Evolutionary conservation across 108 stramenopile genomes (phyloP), one percentile per base, ranked within the genome.

Genomic region (Skeletonema grethae): DNA sequence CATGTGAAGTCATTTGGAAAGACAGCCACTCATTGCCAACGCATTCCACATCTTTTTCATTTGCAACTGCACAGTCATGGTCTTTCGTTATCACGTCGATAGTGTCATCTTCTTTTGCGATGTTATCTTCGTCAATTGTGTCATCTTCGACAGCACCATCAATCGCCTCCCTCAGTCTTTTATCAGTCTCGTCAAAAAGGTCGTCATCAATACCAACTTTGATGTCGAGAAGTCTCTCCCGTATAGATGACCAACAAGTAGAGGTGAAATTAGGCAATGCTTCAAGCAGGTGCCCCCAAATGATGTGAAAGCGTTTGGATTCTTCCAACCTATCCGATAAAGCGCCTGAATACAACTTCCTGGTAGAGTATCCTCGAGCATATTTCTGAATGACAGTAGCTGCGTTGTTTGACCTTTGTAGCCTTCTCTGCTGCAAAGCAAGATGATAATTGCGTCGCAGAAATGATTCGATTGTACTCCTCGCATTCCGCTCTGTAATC

Each of bases 1-100:
- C 84, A 29, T 82, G 64, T 12, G 43, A 53, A 7, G 70, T 45
- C 20, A 71, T 29, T n/a, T 65, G 45, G 12, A 71, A 63, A 5
- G 62, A 65, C 28, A 63, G 25, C 25, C 46, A 63, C 8, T 28
- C 30, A 24, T 2, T 53, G 0, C 2, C 2, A 1, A 22, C 7
- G 46, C 1, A 20, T 9, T 0, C 24, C 5, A 1, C 32, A 61
- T 30, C 60, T 60, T 18, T 5, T 2, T 5, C 61, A 38, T 1
- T 5, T 4, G 25, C 25, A 28, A 28, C 25, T 28, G 25, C 25
- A 28, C 25, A 0, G 25, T 28, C 25, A 28, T 28, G 25, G 25
- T 28, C 25, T 28, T 28, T 28, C 25, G 25, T 25, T 8, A 22
- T 53, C 50, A 5, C 24, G n/a, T 20, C 50, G 22, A 9, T 9